phyloP scores from a whole-genome alignment of 139 green algal genomes.

The Volvox africanus region DNA sequence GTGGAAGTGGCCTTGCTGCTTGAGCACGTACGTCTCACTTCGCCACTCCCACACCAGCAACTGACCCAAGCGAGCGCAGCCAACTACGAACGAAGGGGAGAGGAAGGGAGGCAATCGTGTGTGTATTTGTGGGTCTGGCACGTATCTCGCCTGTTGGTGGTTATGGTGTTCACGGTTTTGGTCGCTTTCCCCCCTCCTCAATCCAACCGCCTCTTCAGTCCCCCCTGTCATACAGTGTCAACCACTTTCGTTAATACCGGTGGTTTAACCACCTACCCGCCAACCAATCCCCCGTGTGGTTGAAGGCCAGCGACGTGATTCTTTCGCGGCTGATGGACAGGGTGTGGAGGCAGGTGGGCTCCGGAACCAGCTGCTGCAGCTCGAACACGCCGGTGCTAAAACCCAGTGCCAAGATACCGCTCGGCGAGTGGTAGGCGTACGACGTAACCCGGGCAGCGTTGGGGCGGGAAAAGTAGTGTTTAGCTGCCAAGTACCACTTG shows the following conservation, averaged over 20 bases:
- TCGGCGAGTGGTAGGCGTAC: slow-evolving; percentile 37
- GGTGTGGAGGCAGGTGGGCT: slow-evolving; percentile 77
- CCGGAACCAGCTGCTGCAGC: slow-evolving; percentile 87
- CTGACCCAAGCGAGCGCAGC: slow-evolving; percentile 91
- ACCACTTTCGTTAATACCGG: too few species aligned
- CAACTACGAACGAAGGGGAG: slow-evolving; percentile 60
- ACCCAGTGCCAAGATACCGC: slow-evolving; percentile 56
- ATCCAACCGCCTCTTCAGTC: background rate
- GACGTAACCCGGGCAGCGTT: slow-evolving; percentile 40
- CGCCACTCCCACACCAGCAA: slow-evolving; percentile 99
- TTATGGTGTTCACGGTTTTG: too few species aligned
- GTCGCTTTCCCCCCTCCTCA: background rate
- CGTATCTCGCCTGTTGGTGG: too few species aligned
- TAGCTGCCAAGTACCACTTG: slow-evolving; percentile 81
- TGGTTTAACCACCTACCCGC: slow-evolving; percentile 45
- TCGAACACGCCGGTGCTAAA: slow-evolving; percentile 90
- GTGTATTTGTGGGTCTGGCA: too few species aligned
- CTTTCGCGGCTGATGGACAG: slow-evolving; percentile 74
- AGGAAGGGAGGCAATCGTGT: background rate
- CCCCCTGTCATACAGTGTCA: too few species aligned
- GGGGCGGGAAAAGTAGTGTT: slow-evolving; percentile 86
- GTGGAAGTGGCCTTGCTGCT: slow-evolving; percentile 88
- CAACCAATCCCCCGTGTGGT: slow-evolving; percentile 88
- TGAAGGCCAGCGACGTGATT: slow-evolving; percentile 86
- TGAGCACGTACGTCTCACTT: slow-evolving; percentile 94